Percentiles rank a stretch among this genome's conserved stretches.
phyloP scores from a whole-genome alignment of 2,329 filamentous ascomycete species.

The Fusarium anthophilum region DNA sequence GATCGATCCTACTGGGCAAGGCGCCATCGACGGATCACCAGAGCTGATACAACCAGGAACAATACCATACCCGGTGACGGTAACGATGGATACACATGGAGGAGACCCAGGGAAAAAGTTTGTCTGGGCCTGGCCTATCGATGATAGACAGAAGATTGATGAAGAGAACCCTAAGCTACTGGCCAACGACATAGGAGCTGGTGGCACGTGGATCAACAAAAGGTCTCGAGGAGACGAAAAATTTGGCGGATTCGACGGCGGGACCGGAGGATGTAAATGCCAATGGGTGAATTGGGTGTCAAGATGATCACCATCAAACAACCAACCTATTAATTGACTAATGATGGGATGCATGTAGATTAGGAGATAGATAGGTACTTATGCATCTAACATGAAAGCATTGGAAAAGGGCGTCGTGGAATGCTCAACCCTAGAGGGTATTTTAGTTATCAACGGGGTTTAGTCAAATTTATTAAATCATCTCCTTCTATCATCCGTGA shows the following conservation, averaged over 20 bases:
- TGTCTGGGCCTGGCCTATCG: constrained; percentile 63
- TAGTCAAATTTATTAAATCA: neutral
- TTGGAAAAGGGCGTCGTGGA: constrained; percentile 19
- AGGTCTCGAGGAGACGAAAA: constrained; percentile 54
- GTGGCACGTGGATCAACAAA: constrained; percentile 64
- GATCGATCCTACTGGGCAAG: constrained; percentile 43
- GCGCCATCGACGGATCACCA: constrained; percentile 39
- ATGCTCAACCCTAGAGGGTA: constrained; percentile 1
- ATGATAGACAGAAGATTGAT: constrained; percentile 57
- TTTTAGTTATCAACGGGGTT: neutral
- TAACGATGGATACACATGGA: constrained; percentile 70
- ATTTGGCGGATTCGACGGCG: constrained; percentile 70
- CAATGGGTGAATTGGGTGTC: constrained; percentile 65
- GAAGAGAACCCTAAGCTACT: constrained; percentile 56
- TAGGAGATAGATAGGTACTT: neutral
- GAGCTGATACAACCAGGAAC: constrained; percentile 60
- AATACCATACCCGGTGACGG: constrained; percentile 71
- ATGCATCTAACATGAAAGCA: constrained; percentile 28
- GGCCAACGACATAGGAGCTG: constrained; percentile 59
- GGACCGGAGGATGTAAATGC: constrained; percentile 69
- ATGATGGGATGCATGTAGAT: constrained; percentile 3
- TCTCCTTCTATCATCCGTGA: neutral
- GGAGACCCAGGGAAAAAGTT: constrained; percentile 63
- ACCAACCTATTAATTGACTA: constrained; percentile 17
- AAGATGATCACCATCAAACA: neutral